Evolutionary conservation across 192 early-diverging fungal species (phyloP), one percentile per base, ranked within the genome.

Genomic region (Coemansia sp.): DNA sequence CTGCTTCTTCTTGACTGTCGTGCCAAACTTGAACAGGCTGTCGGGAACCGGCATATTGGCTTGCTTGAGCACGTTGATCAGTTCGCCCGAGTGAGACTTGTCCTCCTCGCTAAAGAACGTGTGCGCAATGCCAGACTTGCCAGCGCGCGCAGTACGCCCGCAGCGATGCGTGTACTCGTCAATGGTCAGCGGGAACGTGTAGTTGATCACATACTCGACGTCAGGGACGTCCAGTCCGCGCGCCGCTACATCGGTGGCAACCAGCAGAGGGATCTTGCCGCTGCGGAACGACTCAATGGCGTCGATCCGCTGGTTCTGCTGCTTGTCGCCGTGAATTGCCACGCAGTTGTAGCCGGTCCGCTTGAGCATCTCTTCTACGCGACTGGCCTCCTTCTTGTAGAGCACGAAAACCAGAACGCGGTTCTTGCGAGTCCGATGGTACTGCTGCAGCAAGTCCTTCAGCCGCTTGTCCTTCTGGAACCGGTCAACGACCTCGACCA

Each of bases 1-100:
- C 56, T 94, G 86, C 91, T 99, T 98, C 87, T 95, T 96, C 85
- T 96, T 98, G 71, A 97, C 95, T 11, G 94, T 94, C 31, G 92
- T 93, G 45, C 95, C 95, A 84, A 96, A 97, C 84, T 94, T 95
- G 62, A 96, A 79, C 67, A 97, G 84, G 56, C 90, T 93, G 25
- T 90, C 88, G 7, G 96, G 97, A 25, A 99, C 92, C 35, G 79
- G 64, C 84, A 94, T 91, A 51, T 90, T 89, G 7, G 97, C 94
- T 56, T 94, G 84, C 66, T 90, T 93, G 47, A 99, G 86, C 9
- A 98, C 89, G 75, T 98, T 99, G 70, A 96, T 90, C 62, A 99
- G 77, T 38, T 89, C 87, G 46, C 96, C 96, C 24, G 92, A 90
- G 65, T 90, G 92, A 31, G 89, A 65, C 86, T 96, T 96, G 81